Evolutionary conservation across 345 rosid species (phyloP), one percentile per base, ranked within the genome.

Genomic region (Pistacia atlantica): DNA sequence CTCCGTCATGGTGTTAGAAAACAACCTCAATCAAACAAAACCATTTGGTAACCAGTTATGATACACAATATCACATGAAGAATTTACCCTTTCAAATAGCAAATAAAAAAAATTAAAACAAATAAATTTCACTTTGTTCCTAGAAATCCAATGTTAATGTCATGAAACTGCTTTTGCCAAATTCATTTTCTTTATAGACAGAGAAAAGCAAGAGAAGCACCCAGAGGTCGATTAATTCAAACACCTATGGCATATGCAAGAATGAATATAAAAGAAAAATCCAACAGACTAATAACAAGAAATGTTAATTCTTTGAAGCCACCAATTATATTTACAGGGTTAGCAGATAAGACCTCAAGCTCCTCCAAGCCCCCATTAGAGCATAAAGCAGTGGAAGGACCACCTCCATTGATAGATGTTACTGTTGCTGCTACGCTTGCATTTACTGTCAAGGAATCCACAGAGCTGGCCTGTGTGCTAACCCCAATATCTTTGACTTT

Each of bases 271-370:
- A 7, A 33, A 68, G 16, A 11, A 59, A 16, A 57, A 42, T 49
- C 28, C 22, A 56, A 37, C 28, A 42, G 11, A 17, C 18, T 11
- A 66, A 20, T 38, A 8, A 20, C 33, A 45, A 20, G 66, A 78
- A 72, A 65, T 52, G 68, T 37, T 16, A 45, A 61, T 63, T 49
- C 37, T 64, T 56, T 35, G 7, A 45, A 14, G 13, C 68, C 18
- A 48, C 63, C 58, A 75, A 25, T 59, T 73, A 76, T 31, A 45
- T 4, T 3, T 66, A 35, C 8, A 58, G 55, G 65, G 74, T 28
- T 20, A 62, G 84, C 51, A 72, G 77, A 73, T 49, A 73, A 72
- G 69, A 96, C 99, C 99, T 96, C 98, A 11, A 93, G 98, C 89
- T 96, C 99, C 83, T 91, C 98, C 55, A 90, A 65, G 74, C 80